Conservation (phyloP, 495 filamentous ascomycete genomes). For the Penicillium cinerascens region DNA sequence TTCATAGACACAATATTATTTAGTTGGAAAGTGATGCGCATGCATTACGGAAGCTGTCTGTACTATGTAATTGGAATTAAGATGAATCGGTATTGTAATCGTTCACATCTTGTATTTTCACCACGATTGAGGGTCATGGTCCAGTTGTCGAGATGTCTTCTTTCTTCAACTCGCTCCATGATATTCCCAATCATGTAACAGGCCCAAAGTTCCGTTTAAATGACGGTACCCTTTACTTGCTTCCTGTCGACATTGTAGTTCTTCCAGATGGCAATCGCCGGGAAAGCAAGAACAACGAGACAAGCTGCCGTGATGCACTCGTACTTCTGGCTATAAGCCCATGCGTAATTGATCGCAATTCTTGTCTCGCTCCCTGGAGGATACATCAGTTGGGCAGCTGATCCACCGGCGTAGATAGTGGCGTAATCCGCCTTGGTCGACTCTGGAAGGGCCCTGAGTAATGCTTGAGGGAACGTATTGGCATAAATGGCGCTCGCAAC, state of each 20-base stretch:
- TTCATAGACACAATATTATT: neutral
- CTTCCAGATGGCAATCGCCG: conserved; percentile 34
- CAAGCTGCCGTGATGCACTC: conserved; percentile 49
- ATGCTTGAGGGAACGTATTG: conserved; percentile 51
- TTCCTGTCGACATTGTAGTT: conserved; percentile 38
- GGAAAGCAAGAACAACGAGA: conserved; percentile 29
- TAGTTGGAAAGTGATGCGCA: neutral
- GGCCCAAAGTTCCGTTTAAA: conserved; percentile 11
- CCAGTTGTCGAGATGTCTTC: conserved; percentile 2
- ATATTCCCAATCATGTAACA: neutral
- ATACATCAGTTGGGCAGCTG: conserved; percentile 47
- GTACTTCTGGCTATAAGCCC: conserved; percentile 54
- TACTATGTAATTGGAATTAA: neutral
- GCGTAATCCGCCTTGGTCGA: conserved; percentile 38
- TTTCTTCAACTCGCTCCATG: neutral
- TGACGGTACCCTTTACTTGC: conserved; percentile 38
- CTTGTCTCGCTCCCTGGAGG: conserved; percentile 44
- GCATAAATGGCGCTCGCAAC: conserved; percentile 63
- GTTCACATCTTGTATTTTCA: neutral
- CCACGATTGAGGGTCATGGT: neutral
- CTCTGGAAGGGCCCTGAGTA: conserved; percentile 39
- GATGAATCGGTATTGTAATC: neutral
- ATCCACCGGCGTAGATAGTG: conserved; percentile 27
- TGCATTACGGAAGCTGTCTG: neutral
- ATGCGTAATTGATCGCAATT: conserved; percentile 53